These are phyloP conservation scores for Lactarius sanguifluus DNA, from an alignment of 768 basidiomycete species.

Conservation along the genomic window DNA sequence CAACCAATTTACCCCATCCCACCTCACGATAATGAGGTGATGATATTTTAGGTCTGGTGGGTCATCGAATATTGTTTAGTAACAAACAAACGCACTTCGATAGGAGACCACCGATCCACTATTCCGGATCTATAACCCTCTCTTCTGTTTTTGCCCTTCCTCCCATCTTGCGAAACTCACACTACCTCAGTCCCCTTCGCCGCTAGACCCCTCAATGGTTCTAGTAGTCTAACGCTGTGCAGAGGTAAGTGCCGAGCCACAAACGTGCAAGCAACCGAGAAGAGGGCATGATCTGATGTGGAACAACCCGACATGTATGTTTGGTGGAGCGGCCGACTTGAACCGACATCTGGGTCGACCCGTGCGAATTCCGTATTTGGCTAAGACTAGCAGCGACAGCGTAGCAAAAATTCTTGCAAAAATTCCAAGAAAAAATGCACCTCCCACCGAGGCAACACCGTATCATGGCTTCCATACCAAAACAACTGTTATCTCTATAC, in stretches of 20 bases:
- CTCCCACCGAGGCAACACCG: not conserved
- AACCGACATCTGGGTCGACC: not conserved
- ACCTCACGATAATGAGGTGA: no score
- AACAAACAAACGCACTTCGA: no score
- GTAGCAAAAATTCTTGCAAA: not conserved
- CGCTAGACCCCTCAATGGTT: not conserved
- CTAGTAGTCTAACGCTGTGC: not conserved
- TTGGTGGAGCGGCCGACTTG: not conserved
- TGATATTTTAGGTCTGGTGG: no score
- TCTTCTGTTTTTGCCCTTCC: no score
- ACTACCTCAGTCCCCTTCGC: not conserved
- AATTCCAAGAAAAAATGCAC: not conserved
- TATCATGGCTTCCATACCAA: not conserved
- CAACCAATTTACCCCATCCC: no score
- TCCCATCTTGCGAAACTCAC: not conserved
- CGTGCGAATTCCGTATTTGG: not conserved
- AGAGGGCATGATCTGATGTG: not conserved
- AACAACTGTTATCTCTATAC: not conserved
- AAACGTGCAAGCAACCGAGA: not conserved
- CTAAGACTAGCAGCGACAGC: not conserved
- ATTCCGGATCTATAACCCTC: no score
- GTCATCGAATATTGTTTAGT: no score
- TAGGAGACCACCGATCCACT: no score
- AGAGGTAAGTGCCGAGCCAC: no score
- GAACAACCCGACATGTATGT: not conserved